A percentile compares a stretch with the other conserved stretches of the same genome.
These are phyloP conservation scores for Venturia aucupariae DNA, from an alignment of 2,329 filamentous ascomycete species.

Conservation along the genomic window DNA sequence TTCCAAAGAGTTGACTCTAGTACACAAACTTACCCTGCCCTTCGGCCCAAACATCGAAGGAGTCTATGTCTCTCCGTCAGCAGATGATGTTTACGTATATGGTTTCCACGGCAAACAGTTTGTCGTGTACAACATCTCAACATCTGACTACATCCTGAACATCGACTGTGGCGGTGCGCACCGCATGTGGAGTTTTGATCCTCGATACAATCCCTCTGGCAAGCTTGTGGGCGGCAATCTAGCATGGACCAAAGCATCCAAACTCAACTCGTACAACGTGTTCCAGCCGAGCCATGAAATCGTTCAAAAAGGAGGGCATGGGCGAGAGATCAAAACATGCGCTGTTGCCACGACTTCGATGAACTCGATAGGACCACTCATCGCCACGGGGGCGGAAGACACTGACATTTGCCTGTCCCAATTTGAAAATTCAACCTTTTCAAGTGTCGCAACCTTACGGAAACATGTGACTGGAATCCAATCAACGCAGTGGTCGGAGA, in stretches of 20 bases:
- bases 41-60: conserved; percentile 71
- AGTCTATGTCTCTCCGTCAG: conserved; percentile 46
- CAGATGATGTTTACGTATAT: conserved; percentile 57
- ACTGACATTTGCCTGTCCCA: conserved; percentile 60
- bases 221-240: conserved; percentile 42
- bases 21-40: conserved; percentile 60
- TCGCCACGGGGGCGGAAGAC: conserved; percentile 63
- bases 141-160: conserved; percentile 57
- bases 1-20: conserved; percentile 28
- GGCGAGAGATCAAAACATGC: conserved; percentile 69
- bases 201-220: conserved; percentile 21
- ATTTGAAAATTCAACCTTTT: conserved; percentile 21
- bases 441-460: conserved; percentile 40
- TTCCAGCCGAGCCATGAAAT: conserved; percentile 33
- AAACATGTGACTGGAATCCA: conserved; percentile 80
- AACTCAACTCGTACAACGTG: conserved; percentile 37
- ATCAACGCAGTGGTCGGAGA: conserved; percentile 61
- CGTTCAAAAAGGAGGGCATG: conserved; percentile 66
- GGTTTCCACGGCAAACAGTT: conserved; percentile 77
- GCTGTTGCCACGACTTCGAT: conserved; percentile 33
- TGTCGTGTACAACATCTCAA: conserved; percentile 69
- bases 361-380: conserved; percentile 26
- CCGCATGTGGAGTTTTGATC: conserved; percentile 58
- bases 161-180: conserved; percentile 81
- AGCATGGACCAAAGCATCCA: conserved; percentile 64